phyloP scores from a whole-genome alignment of 805 yeast species.

The Wickerhamomyces xylosicus region DNA sequence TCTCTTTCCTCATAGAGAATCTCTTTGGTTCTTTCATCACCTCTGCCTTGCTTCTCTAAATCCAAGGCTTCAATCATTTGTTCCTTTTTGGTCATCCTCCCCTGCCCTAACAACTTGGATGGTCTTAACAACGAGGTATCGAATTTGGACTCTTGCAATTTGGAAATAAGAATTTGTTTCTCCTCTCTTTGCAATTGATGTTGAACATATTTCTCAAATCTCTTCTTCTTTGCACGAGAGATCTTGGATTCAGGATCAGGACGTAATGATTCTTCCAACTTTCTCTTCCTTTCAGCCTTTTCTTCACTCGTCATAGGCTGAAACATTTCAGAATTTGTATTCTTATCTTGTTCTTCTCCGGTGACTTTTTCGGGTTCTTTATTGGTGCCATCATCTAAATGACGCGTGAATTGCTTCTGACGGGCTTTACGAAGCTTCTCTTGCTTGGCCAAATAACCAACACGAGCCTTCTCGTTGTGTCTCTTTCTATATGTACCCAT shows the following conservation, averaged over 20 bases:
- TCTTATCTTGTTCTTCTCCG: slow-evolving; percentile 19
- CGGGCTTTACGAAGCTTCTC: slow-evolving; percentile 56
- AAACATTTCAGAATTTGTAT: slow-evolving; percentile 51
- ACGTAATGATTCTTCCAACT: slow-evolving; percentile 44
- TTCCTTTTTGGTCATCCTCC: slow-evolving; percentile 56
- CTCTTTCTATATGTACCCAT: slow-evolving; percentile 82
- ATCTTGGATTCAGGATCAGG: slow-evolving; percentile 60
- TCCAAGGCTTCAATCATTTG: slow-evolving; percentile 66
- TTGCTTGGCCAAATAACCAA: slow-evolving; percentile 77
- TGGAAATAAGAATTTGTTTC: slow-evolving; percentile 64
- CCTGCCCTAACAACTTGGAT: slow-evolving; percentile 71
- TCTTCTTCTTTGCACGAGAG: slow-evolving; percentile 59
- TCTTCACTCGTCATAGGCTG: slow-evolving; percentile 59
- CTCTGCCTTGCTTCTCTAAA: slow-evolving; percentile 63
- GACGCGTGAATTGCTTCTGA: slow-evolving; percentile 56
- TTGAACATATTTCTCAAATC: slow-evolving; percentile 87
- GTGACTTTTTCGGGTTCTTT: slow-evolving; percentile 12
- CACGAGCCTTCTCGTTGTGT: slow-evolving; percentile 76
- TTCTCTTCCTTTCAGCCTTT: slow-evolving; percentile 52
- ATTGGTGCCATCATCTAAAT: slow-evolving; percentile 30
- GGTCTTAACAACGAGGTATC: slow-evolving; percentile 65
- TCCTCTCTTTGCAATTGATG: slow-evolving; percentile 87
- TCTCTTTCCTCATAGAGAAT: slow-evolving; percentile 63
- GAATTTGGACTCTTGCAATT: slow-evolving; percentile 49
- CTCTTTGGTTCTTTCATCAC: slow-evolving; percentile 47